Percentiles rank a stretch among this genome's conserved stretches.
Conservation (phyloP, 176 grass and related monocot genomes). For the Calamus simplicifolius region DNA sequence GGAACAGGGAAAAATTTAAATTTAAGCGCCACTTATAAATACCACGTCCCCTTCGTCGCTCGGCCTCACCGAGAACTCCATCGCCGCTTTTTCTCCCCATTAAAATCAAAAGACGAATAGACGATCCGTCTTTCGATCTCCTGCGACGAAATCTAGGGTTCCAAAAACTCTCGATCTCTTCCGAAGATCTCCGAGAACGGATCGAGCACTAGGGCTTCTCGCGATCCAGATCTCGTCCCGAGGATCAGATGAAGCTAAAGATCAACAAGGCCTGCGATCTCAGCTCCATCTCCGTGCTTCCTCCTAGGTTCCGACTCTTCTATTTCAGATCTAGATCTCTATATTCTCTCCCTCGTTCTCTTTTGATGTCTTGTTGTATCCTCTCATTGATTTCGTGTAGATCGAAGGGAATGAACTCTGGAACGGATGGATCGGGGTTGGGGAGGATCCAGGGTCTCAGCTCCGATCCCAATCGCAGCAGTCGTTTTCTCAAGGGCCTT, state of each 20-base stretch:
- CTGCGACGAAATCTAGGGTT: too few relatives aligned
- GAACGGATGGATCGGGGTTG: constrained; percentile 5
- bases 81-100: too few relatives aligned
- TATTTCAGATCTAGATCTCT: background rate
- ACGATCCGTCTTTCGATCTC: too few relatives aligned
- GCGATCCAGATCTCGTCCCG: background rate
- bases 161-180: too few relatives aligned
- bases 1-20: too few relatives aligned
- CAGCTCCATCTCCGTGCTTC: constrained; percentile 90
- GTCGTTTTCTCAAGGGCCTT: constrained; percentile 42
- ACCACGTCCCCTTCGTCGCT: too few relatives aligned
- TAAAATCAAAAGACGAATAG: too few relatives aligned
- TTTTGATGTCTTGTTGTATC: constrained; percentile 8
- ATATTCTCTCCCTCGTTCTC: background rate
- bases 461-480: constrained; percentile 58
- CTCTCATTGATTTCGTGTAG: constrained; percentile 14
- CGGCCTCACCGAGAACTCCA: too few relatives aligned
- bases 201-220: background rate
- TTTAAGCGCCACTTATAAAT: too few relatives aligned
- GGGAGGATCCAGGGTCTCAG: constrained; percentile 32
- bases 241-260: constrained; percentile 63
- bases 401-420: constrained; percentile 33
- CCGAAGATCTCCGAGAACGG: too few relatives aligned
- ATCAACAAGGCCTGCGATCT: constrained; percentile 96
- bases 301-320: constrained; percentile 42